Percentiles rank a stretch among this genome's conserved stretches.
These are phyloP conservation scores for Fusarium sp. DNA, from an alignment of 2,329 filamentous ascomycete genomes.

Conservation along the genomic window DNA sequence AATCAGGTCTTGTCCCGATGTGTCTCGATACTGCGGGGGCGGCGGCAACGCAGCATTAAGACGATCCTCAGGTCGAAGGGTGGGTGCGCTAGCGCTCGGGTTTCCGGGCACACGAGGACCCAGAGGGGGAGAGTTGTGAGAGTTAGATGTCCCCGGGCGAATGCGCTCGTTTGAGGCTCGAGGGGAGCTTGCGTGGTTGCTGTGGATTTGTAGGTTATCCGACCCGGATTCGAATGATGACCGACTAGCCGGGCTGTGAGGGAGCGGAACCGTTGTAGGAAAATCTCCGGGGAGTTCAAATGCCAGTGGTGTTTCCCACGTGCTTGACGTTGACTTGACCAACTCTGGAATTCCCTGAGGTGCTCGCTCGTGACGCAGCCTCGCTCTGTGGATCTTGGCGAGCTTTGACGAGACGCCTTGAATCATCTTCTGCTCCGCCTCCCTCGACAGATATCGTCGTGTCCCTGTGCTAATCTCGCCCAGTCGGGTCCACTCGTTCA, in stretches of 20 bases:
- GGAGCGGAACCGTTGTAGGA: conserved; percentile 55
- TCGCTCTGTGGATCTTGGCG: conserved; percentile 84
- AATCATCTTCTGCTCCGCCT: conserved; percentile 81
- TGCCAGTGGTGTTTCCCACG: conserved; percentile 59
- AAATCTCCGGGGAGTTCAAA: conserved; percentile 70
- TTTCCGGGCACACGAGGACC: conserved; percentile 36
- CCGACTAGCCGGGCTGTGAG: conserved; percentile 56
- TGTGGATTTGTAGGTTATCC: conserved; percentile 60
- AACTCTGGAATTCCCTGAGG: conserved; percentile 57
- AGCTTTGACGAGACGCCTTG: conserved; percentile 82
- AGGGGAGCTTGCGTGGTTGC: conserved; percentile 55
- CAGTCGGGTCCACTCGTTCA: conserved; percentile 98
- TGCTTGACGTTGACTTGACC: conserved; percentile 57
- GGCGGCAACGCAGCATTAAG: conserved; percentile 69
- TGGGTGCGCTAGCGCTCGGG: conserved; percentile 46
- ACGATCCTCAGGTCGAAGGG: conserved; percentile 58
- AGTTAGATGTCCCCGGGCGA: conserved; percentile 49
- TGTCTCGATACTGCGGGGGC: conserved; percentile 68
- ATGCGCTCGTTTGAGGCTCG: conserved; percentile 63
- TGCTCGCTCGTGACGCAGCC: conserved; percentile 71
- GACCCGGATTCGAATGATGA: conserved; percentile 69
- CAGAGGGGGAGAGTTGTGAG: conserved; percentile 43
- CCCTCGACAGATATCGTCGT: conserved; percentile 80
- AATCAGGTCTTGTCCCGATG: conserved; percentile 75
- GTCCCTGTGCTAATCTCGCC: conserved; percentile 96